Percentiles rank a stretch among this genome's conserved stretches.
These are phyloP conservation scores for Erigeron canadensis DNA, from an alignment of 129 eudicot genomes.

Conservation along the genomic window DNA sequence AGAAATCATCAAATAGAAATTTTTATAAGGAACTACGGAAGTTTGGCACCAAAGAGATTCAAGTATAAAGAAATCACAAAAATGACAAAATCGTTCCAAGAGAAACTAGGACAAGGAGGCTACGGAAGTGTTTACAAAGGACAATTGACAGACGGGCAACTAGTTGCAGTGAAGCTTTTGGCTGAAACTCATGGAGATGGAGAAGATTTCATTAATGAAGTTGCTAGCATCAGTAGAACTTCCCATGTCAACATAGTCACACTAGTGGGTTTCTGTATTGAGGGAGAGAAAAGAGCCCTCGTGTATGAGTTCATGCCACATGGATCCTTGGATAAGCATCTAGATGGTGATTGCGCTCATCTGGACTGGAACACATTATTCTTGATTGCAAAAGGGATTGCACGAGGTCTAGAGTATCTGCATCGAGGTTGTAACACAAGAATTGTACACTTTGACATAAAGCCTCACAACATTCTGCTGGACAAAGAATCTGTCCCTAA, in stretches of 20 bases:
- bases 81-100: conserved; percentile 33
- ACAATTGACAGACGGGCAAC: not conserved
- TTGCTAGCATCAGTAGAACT: not conserved
- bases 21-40: conserved; percentile 27
- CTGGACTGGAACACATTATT: not conserved
- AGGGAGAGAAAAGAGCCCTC: not conserved
- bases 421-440: conserved; percentile 1
- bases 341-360: not conserved
- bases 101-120: conserved; percentile 20
- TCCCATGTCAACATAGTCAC: not conserved
- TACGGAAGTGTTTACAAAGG: not conserved
- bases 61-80: conserved; percentile 32
- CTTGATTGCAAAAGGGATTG: not conserved
- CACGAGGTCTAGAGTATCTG: not conserved
- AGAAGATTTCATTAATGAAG: not conserved
- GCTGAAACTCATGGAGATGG: not conserved
- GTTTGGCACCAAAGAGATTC: conserved; percentile 21
- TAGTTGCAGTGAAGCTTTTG: not conserved
- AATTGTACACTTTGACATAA: not conserved
- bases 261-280: not conserved
- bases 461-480: not conserved
- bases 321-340: not conserved
- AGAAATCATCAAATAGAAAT: conserved; percentile 27
- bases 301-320: not conserved
- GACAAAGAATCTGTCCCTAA: not conserved